Conservation (phyloP, 805 yeast genomes). For the Yamadazyma olivae region DNA sequence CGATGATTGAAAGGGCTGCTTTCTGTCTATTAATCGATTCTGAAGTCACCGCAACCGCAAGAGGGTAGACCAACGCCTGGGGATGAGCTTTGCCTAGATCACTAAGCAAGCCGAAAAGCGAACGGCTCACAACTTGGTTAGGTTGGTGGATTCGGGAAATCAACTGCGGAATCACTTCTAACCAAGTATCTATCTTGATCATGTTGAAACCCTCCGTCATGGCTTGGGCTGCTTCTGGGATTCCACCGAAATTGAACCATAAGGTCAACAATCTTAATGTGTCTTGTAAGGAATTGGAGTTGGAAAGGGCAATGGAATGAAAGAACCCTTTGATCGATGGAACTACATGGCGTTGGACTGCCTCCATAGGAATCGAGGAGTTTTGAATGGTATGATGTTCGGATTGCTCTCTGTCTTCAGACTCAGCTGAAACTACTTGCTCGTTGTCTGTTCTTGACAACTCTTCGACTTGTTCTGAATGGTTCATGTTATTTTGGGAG, state of each 20-base stretch:
- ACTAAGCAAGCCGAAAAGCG: conserved; percentile 74
- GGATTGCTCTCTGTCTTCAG: conserved; percentile 9
- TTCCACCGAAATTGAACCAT: conserved; percentile 96
- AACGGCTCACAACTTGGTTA: conserved; percentile 74
- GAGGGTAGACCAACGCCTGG: conserved; percentile 91
- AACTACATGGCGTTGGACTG: conserved; percentile 82
- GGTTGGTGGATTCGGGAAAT: conserved; percentile 97
- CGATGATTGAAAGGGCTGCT: conserved; percentile 89
- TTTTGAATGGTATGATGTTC: conserved; percentile 11
- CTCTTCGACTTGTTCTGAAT: conserved; percentile 25
- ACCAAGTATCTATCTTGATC: conserved; percentile 91
- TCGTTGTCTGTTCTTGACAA: not conserved
- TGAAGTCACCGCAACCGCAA: conserved; percentile 93
- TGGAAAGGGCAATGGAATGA: conserved; percentile 87
- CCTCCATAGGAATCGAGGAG: conserved; percentile 41
- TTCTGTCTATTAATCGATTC: conserved; percentile 85
- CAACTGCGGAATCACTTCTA: conserved; percentile 92
- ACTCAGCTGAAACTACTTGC: conserved; percentile 15
- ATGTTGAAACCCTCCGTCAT: conserved; percentile 86
- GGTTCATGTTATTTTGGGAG: conserved; percentile 20
- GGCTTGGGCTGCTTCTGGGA: conserved; percentile 86
- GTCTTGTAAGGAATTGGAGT: conserved; percentile 86
- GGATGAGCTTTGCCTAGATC: conserved; percentile 95
- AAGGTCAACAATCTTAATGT: conserved; percentile 83
- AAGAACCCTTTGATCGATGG: conserved; percentile 97